A percentile compares a stretch with the other conserved stretches of the same genome.
These are phyloP conservation scores for Ustilago shanxiensis DNA, from an alignment of 1,284 basidiomycete genomes.

Conservation along the genomic window DNA sequence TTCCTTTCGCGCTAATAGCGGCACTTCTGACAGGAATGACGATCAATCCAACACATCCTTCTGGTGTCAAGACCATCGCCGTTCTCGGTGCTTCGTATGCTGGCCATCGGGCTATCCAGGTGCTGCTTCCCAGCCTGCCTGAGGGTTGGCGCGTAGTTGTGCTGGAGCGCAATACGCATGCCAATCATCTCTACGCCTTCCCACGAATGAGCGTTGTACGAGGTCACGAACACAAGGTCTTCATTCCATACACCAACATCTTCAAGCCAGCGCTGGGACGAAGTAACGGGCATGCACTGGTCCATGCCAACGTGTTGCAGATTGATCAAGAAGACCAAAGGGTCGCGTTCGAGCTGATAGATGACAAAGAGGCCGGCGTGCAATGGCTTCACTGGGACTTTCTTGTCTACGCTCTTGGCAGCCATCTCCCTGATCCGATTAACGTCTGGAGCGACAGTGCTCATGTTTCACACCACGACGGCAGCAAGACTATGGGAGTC, in stretches of 20 bases:
- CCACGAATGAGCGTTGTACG: conserved; percentile 72
- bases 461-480: conserved; percentile 13
- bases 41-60: no score
- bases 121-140: conserved; percentile 76
- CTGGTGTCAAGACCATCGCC: conserved; percentile 15
- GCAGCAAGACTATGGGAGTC: conserved; percentile 39
- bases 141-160: conserved; percentile 77
- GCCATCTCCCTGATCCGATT: conserved; percentile 47
- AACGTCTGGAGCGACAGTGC: conserved; percentile 41
- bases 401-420: conserved; percentile 49
- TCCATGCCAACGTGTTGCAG: conserved; percentile 33
- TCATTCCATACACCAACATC: conserved; percentile 77
- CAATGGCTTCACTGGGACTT: conserved; percentile 41
- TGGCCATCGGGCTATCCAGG: conserved; percentile 74
- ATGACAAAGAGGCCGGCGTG: conserved; percentile 15
- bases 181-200: conserved; percentile 72
- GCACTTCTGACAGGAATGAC: no score
- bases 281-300: conserved; percentile 5
- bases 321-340: conserved; percentile 11
- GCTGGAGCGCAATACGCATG: conserved; percentile 79
- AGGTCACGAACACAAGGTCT: conserved; percentile 72
- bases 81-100: conserved; percentile 41
- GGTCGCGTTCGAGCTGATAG: conserved; percentile 24
- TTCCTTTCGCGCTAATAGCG: no score
- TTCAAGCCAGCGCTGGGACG: conserved; percentile 59